Evolutionary conservation across 495 filamentous ascomycete genomes (phyloP).

Genomic region (Annulohypoxylon maeteangense): DNA sequence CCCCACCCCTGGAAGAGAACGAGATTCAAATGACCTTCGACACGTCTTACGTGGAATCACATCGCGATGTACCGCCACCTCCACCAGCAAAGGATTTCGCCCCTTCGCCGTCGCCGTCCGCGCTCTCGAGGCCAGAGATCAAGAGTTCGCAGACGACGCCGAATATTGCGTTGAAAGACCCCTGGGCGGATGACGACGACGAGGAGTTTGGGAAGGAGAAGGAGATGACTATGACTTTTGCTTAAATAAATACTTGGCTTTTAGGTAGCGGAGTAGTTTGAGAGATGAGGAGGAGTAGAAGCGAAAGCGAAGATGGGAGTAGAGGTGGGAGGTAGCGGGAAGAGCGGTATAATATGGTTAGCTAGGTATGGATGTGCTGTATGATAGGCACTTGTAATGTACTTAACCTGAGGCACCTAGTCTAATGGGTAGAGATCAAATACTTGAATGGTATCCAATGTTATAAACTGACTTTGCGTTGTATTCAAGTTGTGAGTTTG

Average conservation of each 20-base stretch:
- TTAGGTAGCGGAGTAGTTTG: conserved; percentile 41
- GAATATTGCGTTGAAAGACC: conserved; percentile 70
- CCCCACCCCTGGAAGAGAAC: conserved; percentile 42
- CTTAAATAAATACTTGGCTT: conserved; percentile 41
- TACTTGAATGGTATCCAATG: background rate
- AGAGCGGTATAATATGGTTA: background rate
- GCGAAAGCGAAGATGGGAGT: background rate
- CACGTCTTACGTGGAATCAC: conserved; percentile 60
- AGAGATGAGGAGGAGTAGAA: background rate
- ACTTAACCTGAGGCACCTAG: background rate
- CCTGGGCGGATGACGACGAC: conserved; percentile 85
- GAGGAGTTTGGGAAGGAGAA: conserved; percentile 77
- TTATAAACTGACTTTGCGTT: background rate
- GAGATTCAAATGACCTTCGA: conserved; percentile 81
- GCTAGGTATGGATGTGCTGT: background rate
- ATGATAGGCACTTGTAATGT: conserved; percentile 4
- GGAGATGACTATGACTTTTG: conserved; percentile 83
- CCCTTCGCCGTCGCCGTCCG: conserved; percentile 6
- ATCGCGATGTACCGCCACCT: conserved; percentile 42
- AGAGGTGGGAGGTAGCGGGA: too few relatives aligned
- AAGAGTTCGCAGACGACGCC: conserved; percentile 55
- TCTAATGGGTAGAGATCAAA: background rate
- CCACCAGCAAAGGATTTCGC: conserved; percentile 46
- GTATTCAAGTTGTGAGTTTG: background rate
- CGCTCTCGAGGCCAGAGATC: conserved; percentile 53